These are phyloP conservation scores for Syncephalastrum contaminatum DNA, from an alignment of 371 early-diverging fungal genomes.

Conservation along the genomic window DNA sequence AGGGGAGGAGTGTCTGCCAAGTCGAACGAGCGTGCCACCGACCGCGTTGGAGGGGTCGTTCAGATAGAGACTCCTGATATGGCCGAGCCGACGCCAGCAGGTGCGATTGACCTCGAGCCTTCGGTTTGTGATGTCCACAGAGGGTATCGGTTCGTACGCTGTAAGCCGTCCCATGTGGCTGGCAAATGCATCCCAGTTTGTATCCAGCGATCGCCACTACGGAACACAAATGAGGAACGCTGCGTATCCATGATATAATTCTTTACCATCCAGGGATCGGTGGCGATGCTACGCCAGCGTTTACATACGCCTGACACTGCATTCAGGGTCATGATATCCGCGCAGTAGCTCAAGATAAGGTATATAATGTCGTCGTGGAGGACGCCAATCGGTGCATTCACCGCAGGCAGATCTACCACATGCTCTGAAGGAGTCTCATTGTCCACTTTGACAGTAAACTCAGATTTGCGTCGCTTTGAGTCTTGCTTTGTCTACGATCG, in stretches of 20 bases:
- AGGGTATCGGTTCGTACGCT: not conserved
- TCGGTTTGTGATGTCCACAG: too few relatives aligned
- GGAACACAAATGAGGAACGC: too few relatives aligned
- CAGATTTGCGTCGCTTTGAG: not conserved
- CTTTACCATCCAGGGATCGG: constrained; percentile 10
- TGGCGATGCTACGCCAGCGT: constrained; percentile 12
- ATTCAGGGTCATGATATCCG: constrained; percentile 2
- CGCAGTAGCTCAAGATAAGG: constrained; percentile 12
- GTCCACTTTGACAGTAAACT: not conserved
- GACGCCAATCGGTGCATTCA: not conserved
- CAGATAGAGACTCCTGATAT: not conserved
- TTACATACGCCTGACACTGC: constrained; percentile 10
- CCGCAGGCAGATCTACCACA: not conserved
- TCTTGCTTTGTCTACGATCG: too few relatives aligned
- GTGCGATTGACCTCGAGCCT: not conserved
- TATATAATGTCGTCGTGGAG: constrained; percentile 1
- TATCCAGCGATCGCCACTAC: constrained; percentile 14
- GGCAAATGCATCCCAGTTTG: constrained; percentile 7
- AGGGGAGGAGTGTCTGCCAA: too few relatives aligned
- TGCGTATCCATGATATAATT: not conserved
- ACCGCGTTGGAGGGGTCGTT: too few relatives aligned
- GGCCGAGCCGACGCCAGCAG: not conserved
- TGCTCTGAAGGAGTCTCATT: not conserved
- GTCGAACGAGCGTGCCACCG: too few relatives aligned
- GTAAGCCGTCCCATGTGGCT: not conserved